Base-by-base conservation (phyloP, 2,329 filamentous ascomycete species). In the Trichothecium roseum region DNA sequence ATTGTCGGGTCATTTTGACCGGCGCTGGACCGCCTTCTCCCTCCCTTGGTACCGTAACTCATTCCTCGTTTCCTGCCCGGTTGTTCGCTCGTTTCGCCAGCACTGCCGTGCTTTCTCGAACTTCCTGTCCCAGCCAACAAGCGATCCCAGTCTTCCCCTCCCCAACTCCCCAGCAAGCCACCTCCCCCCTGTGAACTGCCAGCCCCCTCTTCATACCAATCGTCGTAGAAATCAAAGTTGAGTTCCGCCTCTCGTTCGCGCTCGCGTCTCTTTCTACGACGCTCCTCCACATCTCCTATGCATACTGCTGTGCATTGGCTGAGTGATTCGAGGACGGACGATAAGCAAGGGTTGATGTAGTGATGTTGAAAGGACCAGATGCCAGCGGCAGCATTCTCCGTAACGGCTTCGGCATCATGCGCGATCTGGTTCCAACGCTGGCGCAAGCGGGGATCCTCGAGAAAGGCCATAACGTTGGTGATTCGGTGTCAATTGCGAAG, bases 171-270 rank as follows among this genome's bases (percentile, higher is more conserved):
- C 35, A 88, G 62, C 32, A 89, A 56, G 1, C 78, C 72, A 28
- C 77, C 71, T 24, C 47, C 35, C 18, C 40, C 41, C 4, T 44
- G 37, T 3, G 37, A 66, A 34, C 73, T 70, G 20, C 52, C 51
- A 35, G 62, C 58, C 36, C 69, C 64, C 33, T 74, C 71, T 37
- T 72, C 68, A 41, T 94, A 86, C 89, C 89, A 96, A 58, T 95
- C 89, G 58, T 95, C 89, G 63, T 96, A 96, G 56, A 96, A 96
- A 57, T 95, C 89, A 54, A 96, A 96, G 50, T 76, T 88, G 49
- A 83, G 75, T 59, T 95, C 88, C 18, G 87, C 83, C 17, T 65
- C 62, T 8, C 71, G 64, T 15, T 72, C 70, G 30, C 81, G 73
- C 48, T 86, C 78, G 41, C 80, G 68, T 31, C 66, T 61, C 38